These are phyloP conservation scores for Suillus ampliporus DNA, from an alignment of 768 basidiomycete genomes.

Conservation along the genomic window DNA sequence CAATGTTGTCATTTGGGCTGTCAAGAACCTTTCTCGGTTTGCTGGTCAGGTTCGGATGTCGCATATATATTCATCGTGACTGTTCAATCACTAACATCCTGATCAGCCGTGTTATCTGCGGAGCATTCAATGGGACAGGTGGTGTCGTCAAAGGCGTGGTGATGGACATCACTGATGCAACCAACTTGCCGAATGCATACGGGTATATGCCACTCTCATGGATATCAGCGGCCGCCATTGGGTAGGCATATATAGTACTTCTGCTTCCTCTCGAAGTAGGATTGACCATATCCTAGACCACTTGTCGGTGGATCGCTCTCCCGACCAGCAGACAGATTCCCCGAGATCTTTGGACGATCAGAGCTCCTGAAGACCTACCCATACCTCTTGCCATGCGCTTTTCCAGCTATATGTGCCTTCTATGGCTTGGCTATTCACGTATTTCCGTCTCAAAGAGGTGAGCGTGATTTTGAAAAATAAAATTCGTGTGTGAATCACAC, in stretches of 20 bases:
- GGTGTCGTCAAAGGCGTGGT: slow-evolving; percentile 52
- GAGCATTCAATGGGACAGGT: slow-evolving; percentile 59
- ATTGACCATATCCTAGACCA: slow-evolving; percentile 47
- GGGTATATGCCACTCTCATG: slow-evolving; percentile 62
- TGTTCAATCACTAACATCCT: neutral
- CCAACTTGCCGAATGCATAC: slow-evolving; percentile 48
- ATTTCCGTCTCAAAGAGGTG: slow-evolving; percentile 62
- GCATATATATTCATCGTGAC: slow-evolving; percentile 3
- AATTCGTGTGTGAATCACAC: neutral
- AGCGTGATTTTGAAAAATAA: neutral
- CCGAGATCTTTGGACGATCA: slow-evolving; percentile 57
- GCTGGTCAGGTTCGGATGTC: slow-evolving; percentile 41
- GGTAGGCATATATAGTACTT: slow-evolving; percentile 38
- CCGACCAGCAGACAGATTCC: slow-evolving; percentile 70
- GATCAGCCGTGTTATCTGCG: slow-evolving; percentile 48
- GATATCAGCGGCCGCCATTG: slow-evolving; percentile 47
- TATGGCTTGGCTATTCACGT: slow-evolving; percentile 54
- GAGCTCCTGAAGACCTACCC: slow-evolving; percentile 68
- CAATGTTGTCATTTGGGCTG: slow-evolving; percentile 54
- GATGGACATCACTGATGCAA: slow-evolving; percentile 45
- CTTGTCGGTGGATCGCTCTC: slow-evolving; percentile 70
- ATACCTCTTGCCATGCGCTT: slow-evolving; percentile 74
- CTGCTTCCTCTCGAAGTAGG: neutral
- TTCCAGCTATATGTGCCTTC: slow-evolving; percentile 60
- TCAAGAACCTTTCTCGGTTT: slow-evolving; percentile 51